These are phyloP conservation scores for Monilinia vaccinii-corymbosi DNA, from an alignment of 2,329 filamentous ascomycete species.

Conservation along the genomic window DNA sequence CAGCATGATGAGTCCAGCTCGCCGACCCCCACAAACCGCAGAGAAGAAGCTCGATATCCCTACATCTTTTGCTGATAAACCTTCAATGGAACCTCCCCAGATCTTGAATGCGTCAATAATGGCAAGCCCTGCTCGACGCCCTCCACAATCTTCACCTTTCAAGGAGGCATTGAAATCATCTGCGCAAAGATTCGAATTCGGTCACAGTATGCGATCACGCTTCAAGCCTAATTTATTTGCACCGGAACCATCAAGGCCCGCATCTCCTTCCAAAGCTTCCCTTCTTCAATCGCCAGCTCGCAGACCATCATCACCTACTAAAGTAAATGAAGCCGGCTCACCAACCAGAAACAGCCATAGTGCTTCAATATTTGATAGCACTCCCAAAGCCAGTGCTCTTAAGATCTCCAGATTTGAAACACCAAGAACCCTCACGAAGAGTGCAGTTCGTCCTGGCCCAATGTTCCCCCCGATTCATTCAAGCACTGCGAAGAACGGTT, in stretches of 20 bases:
- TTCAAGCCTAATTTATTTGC: constrained; percentile 25
- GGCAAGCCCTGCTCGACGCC: constrained; percentile 47
- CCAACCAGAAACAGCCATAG: constrained; percentile 18
- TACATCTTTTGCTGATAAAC: constrained; percentile 26
- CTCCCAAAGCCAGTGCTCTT: constrained; percentile 24
- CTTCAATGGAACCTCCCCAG: constrained; percentile 21
- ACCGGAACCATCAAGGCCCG: constrained; percentile 14
- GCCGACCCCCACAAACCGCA: constrained; percentile 36
- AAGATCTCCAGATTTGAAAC: constrained; percentile 28
- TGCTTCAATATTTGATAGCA: constrained; percentile 18
- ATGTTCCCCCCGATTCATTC: constrained; percentile 20
- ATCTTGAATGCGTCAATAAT: constrained; percentile 35
- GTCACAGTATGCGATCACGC: constrained; percentile 23
- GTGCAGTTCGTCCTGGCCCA: constrained; percentile 17
- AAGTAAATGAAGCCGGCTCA: constrained; percentile 26
- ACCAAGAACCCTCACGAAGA: constrained; percentile 24
- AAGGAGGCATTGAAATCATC: constrained; percentile 49
- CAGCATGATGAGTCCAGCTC: constrained; percentile 46
- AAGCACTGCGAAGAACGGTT: constrained; percentile 3
- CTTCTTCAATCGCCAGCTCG: constrained; percentile 29
- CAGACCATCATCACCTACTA: constrained; percentile 28
- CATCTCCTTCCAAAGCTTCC: constrained; percentile 24
- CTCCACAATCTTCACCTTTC: constrained; percentile 42
- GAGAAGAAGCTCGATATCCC: constrained; percentile 32
- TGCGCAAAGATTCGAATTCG: constrained; percentile 37